These are phyloP conservation scores for Leccinum disarticulatum DNA, from an alignment of 768 basidiomycete species.

Conservation along the genomic window DNA sequence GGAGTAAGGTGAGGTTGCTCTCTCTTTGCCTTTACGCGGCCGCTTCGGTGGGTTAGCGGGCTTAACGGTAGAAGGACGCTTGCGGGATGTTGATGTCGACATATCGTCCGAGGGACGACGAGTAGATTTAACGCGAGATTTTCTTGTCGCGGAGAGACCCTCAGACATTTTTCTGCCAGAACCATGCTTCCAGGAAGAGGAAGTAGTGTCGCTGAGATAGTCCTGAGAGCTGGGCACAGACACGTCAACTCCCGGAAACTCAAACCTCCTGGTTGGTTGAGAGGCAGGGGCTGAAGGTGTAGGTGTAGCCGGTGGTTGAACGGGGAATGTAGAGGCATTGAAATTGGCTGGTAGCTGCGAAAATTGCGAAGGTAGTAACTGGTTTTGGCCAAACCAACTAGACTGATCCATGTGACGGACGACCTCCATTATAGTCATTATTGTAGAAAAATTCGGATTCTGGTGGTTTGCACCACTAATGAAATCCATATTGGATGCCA, in stretches of 20 bases:
- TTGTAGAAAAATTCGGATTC: slow-evolving; percentile 21
- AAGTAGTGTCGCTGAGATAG: not conserved
- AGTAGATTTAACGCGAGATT: slow-evolving; percentile 4
- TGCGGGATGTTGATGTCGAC: slow-evolving; percentile 21
- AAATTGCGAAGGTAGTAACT: slow-evolving; percentile 17
- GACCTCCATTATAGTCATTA: slow-evolving; percentile 34
- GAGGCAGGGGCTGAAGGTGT: slow-evolving; percentile 3
- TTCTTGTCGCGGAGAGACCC: slow-evolving; percentile 7
- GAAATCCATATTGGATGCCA: slow-evolving; percentile 10
- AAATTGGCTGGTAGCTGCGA: slow-evolving; percentile 18
- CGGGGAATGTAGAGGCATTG: not conserved
- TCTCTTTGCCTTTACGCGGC: slow-evolving; percentile 32
- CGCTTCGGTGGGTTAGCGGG: slow-evolving; percentile 19
- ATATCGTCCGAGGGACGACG: slow-evolving; percentile 9
- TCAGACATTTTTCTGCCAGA: slow-evolving; percentile 9
- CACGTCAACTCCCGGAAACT: not conserved
- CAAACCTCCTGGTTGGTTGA: not conserved
- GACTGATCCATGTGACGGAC: slow-evolving; percentile 30
- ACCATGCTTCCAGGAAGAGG: slow-evolving; percentile 6
- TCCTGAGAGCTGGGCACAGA: slow-evolving; percentile 7
- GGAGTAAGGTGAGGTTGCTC: slow-evolving; percentile 17
- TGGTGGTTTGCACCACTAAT: slow-evolving; percentile 15
- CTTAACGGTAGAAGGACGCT: slow-evolving; percentile 20
- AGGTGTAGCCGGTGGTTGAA: slow-evolving; percentile 4
- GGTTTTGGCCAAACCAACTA: slow-evolving; percentile 19